Evolutionary conservation across 306 rosid species (phyloP), one percentile per base, ranked within the genome.

Genomic region (Arachis hypogaea): DNA sequence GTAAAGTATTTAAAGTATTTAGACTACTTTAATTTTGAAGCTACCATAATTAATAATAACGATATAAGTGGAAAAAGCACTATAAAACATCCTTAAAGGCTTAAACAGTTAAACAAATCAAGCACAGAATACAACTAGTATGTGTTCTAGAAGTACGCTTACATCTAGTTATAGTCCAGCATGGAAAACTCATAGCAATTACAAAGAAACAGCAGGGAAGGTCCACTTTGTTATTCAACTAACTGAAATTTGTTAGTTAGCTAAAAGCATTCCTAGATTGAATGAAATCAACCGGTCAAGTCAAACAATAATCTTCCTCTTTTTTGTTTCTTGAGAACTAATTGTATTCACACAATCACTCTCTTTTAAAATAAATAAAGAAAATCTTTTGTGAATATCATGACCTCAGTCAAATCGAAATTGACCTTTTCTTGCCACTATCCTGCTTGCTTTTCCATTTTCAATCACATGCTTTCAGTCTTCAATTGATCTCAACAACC

Each of bases 121-220:
- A 22, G 28, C 28, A 22, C 28, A 22, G 28, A 22, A 22, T 16
- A 33, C 64, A 7, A 41, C 33, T 75, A 45, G 16, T 10, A 47
- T 33, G 46, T 51, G 30, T 7, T 45, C 6, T 14, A 72, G 68
- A 60, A 33, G 6, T 9, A 72, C 68, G 71, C 81, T 38, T 1
- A 60, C 28, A 38, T 47, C 61, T 36, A 46, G 62, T 16, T 38
- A 61, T 28, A 42, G 46, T 52, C 33, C 45, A 74, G 43, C 7
- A 12, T 33, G 57, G 28, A 22, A 47, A 73, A 28, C 14, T 5
- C 63, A 22, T 63, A 16, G 60, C 51, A 33, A 12, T 44, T 36
- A 61, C 38, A 49, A 6, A 61, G 59, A 61, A 59, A 72, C 33
- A 60, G 56, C 5, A 57, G 7, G 2, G 2, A 36, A 41, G 38